Base-by-base conservation (phyloP, 495 filamentous ascomycete genomes). In the Bryoglossum gracile region DNA sequence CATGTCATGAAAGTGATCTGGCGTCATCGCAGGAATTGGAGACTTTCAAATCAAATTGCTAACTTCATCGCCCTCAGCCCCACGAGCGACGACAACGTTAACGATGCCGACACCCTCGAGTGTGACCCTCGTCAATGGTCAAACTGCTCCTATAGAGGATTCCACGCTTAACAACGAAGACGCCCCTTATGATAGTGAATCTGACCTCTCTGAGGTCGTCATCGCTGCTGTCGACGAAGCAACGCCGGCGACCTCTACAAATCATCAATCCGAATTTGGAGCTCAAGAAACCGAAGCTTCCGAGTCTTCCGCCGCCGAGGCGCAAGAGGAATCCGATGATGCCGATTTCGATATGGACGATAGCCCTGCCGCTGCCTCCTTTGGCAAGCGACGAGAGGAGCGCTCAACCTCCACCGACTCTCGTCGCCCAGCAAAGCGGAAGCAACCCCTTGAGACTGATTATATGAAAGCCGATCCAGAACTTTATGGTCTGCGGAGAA, bases 391-490 rank as follows among this genome's bases (percentile, higher is more conserved):
- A 45, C 65, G 70, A 50, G 73, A 72, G 53, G 73, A 78, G 57
- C 78, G 77, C 49, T 87, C 82, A 56, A 75, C 78, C 57, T 89
- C 87, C 26, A 68, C 76, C 49, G 77, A 81, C 50, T 78, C 80
- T 25, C 70, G 69, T 33, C 76, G 76, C 55, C 76, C 77, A 33
- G 62, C 75, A 19, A 95, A 95, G 73, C 81, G 88, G 56, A 95
- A 91, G 70, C 75, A 77, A 19, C 72, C 73, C 32, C 68, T 69
- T 19, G 76, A 82, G 17, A 83, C 94, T 23, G 84, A 91, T 18
- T 86, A 80, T 56, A 95, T 95, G 55, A 73, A 80, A 53, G 82
- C 88, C 60, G 89, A 98, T 62, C 92, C 92, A n/a, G 92, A 96
- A 62, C 70, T 98, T 16, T 98, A 96, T 68, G 92, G 91, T 14